Percentiles rank a stretch among this genome's conserved stretches.
These are phyloP conservation scores for Wilcoxina mikolae DNA, from an alignment of 495 filamentous ascomycete species.

Conservation along the genomic window DNA sequence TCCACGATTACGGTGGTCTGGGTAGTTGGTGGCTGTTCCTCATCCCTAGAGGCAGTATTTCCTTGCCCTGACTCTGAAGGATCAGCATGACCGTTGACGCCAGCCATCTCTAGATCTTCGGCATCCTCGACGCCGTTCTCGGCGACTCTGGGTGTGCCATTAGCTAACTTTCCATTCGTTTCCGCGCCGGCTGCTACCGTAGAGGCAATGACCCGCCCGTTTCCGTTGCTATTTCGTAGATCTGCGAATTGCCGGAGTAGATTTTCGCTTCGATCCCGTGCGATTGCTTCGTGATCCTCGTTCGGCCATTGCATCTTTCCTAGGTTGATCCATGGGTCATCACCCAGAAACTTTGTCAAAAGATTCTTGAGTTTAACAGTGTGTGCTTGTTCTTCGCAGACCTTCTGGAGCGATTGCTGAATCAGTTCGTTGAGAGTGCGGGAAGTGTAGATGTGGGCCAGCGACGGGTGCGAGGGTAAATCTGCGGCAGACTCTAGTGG, in stretches of 20 bases:
- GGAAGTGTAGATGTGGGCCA: constrained; percentile 69
- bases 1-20: background rate
- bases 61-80: background rate
- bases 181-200: background rate
- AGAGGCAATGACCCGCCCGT: background rate
- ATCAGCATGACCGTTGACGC: background rate
- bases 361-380: constrained; percentile 27
- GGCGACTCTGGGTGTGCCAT: background rate
- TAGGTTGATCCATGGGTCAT: constrained; percentile 26
- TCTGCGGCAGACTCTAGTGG: constrained; percentile 78
- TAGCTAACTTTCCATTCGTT: constrained; percentile 1
- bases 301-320: constrained; percentile 25
- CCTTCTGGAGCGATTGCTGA: constrained; percentile 41
- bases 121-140: constrained; percentile 2
- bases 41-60: background rate
- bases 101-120: constrained; percentile 2
- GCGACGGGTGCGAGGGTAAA: constrained; percentile 65
- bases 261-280: constrained; percentile 19
- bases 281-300: constrained; percentile 20
- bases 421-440: constrained; percentile 68
- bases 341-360: constrained; percentile 26
- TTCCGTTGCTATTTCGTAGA: background rate
- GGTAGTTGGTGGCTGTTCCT: background rate
- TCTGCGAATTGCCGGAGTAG: constrained; percentile 11
- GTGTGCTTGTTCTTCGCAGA: constrained; percentile 27